Evolutionary conservation across 306 rosid genomes (phyloP), one percentile per base, ranked within the genome.

Genomic region (Astragalus glycyphyllos): DNA sequence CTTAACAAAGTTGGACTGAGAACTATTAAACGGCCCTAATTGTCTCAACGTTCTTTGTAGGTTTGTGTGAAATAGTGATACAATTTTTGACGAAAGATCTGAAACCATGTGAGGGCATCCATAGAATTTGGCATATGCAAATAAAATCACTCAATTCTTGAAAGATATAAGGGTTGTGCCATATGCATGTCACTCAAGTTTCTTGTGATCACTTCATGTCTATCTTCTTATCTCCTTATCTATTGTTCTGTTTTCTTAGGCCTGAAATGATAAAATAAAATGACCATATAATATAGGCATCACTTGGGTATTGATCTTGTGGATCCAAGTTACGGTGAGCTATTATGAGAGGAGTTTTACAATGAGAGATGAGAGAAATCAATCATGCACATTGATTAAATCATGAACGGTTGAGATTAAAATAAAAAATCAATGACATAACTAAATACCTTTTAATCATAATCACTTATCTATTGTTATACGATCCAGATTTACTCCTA

Each of bases 91-190:
- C 26, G 11, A 15, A 56, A 65, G 63, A 46, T 53, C 8, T 7
- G 2, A 57, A 56, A 46, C 61, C 35, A 46, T 31, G 63, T 51
- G 50, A 60, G 4, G 50, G 48, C 9, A 61, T 47, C 31, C 64
- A 23, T 29, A 8, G 51, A 68, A 50, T 59, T 54, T 54, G 26
- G 64, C 54, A 5, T 50, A 6, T 34, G 60, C 32, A 46, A 58
- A 48, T 41, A 63, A 32, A 47, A 74, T 74, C 29, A 58, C 34
- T 34, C 14, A 1, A 57, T 66, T 32, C 69, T 77, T 56, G n/a
- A 61, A 37, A 40, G 40, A 45, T 51, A 48, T 20, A 23, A 13
- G 55, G 55, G 31, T 16, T 59, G 45, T 29, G 50, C 56, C 10
- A 15, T 57, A 5, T 53, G 60, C 49, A 44, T 20, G 34, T 12